These are phyloP conservation scores for Zizania palustris DNA, from an alignment of 202 grass and related monocot species.

Conservation along the genomic window DNA sequence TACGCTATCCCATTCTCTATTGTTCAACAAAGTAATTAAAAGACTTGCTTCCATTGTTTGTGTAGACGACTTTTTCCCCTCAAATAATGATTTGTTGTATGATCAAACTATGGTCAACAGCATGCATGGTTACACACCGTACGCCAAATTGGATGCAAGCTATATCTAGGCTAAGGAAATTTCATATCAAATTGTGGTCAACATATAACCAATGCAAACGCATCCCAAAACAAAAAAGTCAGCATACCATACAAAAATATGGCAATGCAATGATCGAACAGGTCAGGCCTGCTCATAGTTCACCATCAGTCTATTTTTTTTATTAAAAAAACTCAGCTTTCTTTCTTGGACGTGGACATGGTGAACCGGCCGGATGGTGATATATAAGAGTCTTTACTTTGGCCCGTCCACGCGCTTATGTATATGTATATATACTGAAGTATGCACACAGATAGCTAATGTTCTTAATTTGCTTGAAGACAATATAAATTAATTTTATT, in stretches of 20 bases:
- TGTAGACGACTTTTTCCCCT: background rate
- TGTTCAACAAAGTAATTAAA: background rate
- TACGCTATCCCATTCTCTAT: too few relatives aligned
- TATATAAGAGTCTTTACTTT: background rate
- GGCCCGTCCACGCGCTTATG: background rate
- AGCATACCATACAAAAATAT: background rate
- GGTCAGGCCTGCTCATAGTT: background rate
- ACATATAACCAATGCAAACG: background rate
- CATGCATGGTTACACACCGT: background rate
- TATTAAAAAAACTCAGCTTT: background rate
- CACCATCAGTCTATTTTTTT: background rate
- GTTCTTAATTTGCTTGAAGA: background rate
- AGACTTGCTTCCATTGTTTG: conserved; percentile 19
- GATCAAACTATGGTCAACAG: background rate
- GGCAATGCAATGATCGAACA: background rate
- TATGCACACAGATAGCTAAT: too few relatives aligned
- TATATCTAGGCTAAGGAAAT: background rate
- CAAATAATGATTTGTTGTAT: too few relatives aligned
- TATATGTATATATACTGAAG: background rate
- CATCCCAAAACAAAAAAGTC: background rate
- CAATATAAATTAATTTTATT: background rate
- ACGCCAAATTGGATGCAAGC: background rate
- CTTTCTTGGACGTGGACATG: background rate
- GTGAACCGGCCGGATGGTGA: background rate
- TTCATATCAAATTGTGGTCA: background rate